Evolutionary conservation across 495 filamentous ascomycete genomes (phyloP), one percentile per base, ranked within the genome.

Genomic region (Hamigera avellanea): DNA sequence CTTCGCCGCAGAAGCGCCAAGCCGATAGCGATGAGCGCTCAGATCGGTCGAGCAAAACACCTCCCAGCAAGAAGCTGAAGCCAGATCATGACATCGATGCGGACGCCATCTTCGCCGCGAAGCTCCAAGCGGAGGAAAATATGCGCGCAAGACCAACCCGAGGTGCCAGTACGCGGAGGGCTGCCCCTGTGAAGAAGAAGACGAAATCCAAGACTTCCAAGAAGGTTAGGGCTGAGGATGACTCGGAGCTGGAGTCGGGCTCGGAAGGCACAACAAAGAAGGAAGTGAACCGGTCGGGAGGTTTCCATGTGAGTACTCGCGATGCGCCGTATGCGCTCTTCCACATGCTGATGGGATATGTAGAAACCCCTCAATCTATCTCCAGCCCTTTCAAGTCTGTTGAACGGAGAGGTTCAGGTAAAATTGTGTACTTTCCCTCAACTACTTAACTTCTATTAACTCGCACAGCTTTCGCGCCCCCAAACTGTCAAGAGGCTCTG

Each of bases 401-500:
- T 84, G 1, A 68, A 64, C 34, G 76, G 76, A 17, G 76, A 81
- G 50, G 45, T 58, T 12, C 71, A 75, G 61, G 78, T 80, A 53
- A 48, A 68, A 46, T 23, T 19, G 31, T 26, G 8, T 29, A 18
- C 14, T 36, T 12, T n/a, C n/a, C n/a, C n/a, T n/a, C n/a, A n/a
- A n/a, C n/a, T n/a, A n/a, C n/a, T n/a, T n/a, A n/a, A n/a, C n/a
- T n/a, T n/a, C n/a, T n/a, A n/a, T n/a, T n/a, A n/a, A n/a, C n/a
- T n/a, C n/a, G 15, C 26, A 19, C 44, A 89, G 81, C 73, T 96
- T 9, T 89, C 88, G 7, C 82, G 91, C 8, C 93, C 91, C 0
- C 84, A 95, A 55, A 87, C 86, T 2, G 91, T 98, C 32, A 96
- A 95, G 66, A 80, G 78, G 46, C 78, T 98, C 31, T 98, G 91